phyloP scores from a whole-genome alignment of 768 basidiomycete genomes.

The Boletus speciosus region DNA sequence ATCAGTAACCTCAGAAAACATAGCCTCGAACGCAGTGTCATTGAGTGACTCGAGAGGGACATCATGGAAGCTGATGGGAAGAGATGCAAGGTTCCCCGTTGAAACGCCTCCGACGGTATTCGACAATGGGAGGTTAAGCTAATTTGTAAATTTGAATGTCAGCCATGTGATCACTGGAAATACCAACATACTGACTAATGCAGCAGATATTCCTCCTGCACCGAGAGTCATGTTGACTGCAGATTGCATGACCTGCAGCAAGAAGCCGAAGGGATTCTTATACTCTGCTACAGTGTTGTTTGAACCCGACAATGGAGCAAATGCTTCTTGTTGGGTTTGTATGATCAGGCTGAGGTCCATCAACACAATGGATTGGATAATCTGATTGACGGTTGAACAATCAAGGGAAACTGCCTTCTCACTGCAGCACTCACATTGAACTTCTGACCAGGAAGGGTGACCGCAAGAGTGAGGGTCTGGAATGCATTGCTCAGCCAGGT shows the following conservation, averaged over 20 bases:
- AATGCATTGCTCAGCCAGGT: constrained; percentile 70
- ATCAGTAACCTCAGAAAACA: constrained; percentile 62
- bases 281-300: constrained; percentile 53
- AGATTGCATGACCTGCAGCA: constrained; percentile 57
- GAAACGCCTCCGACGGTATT: constrained; percentile 58
- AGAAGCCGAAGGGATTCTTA: constrained; percentile 76
- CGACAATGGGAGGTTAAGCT: constrained; percentile 51
- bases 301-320: constrained; percentile 58
- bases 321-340: constrained; percentile 49
- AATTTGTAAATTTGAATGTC: neutral
- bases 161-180: neutral
- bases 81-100: constrained; percentile 62
- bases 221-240: constrained; percentile 53
- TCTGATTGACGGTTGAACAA: constrained; percentile 28
- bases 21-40: constrained; percentile 47
- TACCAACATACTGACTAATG: constrained; percentile 39
- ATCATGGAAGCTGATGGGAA: constrained; percentile 55
- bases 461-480: constrained; percentile 57
- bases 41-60: constrained; percentile 55
- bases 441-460: constrained; percentile 59
- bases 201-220: constrained; percentile 46
- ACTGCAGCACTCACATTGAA: constrained; percentile 38
- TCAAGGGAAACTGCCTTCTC: neutral
- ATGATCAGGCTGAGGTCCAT: constrained; percentile 55
- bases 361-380: constrained; percentile 62